These are phyloP conservation scores for Phytopythium cucurbitacearum DNA, from an alignment of 352 stramenopile species.

Conservation along the genomic window DNA sequence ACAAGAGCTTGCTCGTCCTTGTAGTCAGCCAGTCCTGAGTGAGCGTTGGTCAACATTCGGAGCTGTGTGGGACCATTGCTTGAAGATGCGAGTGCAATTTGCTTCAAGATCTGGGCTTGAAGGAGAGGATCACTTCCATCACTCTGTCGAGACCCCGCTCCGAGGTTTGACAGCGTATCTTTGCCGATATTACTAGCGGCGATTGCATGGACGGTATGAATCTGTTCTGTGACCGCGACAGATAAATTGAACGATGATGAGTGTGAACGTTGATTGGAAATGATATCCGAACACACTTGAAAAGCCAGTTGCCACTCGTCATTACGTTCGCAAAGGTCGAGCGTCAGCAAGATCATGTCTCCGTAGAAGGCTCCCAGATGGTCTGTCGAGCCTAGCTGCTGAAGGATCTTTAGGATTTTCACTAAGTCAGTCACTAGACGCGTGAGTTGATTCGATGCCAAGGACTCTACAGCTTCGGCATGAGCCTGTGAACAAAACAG, in stretches of 20 bases:
- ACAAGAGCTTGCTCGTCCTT: conserved; percentile 59
- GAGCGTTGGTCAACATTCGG: conserved; percentile 45
- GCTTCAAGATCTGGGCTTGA: conserved; percentile 58
- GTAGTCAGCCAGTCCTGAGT: conserved; percentile 51
- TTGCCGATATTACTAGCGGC: conserved; percentile 56
- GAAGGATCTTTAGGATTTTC: conserved; percentile 20
- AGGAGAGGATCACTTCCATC: conserved; percentile 37
- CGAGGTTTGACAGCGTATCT: conserved; percentile 7
- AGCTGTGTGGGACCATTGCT: conserved; percentile 56
- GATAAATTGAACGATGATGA: conserved; percentile 14
- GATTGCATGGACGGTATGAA: conserved; percentile 47
- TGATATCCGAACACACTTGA: conserved; percentile 29
- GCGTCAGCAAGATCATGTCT: conserved; percentile 50
- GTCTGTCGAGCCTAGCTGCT: conserved; percentile 2
- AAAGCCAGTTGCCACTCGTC: conserved; percentile 38
- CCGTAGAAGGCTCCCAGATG: conserved; percentile 24
- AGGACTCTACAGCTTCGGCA: too few species aligned
- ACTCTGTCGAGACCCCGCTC: conserved; percentile 23
- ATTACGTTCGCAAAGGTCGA: conserved; percentile 45
- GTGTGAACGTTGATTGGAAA: conserved; percentile 14
- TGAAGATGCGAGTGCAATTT: conserved; percentile 59
- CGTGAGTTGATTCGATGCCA: conserved; percentile 10
- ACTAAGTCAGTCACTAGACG: conserved; percentile 16
- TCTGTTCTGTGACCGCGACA: conserved; percentile 33
- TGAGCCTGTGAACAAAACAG: too few species aligned